Percentiles rank a stretch among this genome's conserved stretches.
phyloP scores from a whole-genome alignment of 192 early-diverging fungal species.

The Gryganskiella cystojenkinii region DNA sequence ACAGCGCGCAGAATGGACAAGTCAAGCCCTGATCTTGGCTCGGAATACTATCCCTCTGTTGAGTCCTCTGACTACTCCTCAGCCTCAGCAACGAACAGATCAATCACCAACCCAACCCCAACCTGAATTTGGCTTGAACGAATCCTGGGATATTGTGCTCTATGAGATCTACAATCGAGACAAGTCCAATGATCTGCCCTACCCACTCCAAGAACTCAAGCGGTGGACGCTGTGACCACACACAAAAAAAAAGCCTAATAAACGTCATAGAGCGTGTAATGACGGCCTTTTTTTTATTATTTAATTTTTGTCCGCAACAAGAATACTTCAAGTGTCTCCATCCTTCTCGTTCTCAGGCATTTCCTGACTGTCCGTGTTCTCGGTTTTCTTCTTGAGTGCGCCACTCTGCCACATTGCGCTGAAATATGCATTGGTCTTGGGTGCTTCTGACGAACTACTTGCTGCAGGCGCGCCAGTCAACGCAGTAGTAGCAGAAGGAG shows the following conservation, averaged over 20 bases:
- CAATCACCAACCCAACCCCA: too few species aligned
- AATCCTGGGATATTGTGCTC: slow-evolving; percentile 41
- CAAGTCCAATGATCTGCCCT: not conserved
- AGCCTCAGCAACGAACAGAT: not conserved
- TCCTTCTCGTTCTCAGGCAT: too few species aligned
- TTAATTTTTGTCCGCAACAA: too few species aligned
- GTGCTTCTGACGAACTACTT: not conserved
- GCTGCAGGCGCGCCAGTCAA: not conserved
- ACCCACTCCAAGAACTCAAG: slow-evolving; percentile 30
- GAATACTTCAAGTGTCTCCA: too few species aligned
- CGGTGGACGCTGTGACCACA: slow-evolving; percentile 19
- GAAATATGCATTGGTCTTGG: slow-evolving; percentile 37
- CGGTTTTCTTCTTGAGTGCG: slow-evolving; percentile 15
- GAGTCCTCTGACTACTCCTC: too few species aligned
- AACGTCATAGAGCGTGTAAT: not conserved
- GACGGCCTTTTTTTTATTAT: slow-evolving; percentile 1
- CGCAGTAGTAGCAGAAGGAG: not conserved
- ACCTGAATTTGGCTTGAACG: slow-evolving; percentile 6
- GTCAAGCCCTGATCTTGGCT: not conserved
- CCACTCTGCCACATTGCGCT: slow-evolving; percentile 30
- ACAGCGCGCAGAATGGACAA: slow-evolving; percentile 2
- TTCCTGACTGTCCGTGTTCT: slow-evolving; percentile 1
- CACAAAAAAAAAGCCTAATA: not conserved
- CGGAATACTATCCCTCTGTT: not conserved
- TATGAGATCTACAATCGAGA: slow-evolving; percentile 25